A percentile compares a stretch with the other conserved stretches of the same genome.
Conservation (phyloP, 257 asterid genomes). For the Cruciata laevipes region DNA sequence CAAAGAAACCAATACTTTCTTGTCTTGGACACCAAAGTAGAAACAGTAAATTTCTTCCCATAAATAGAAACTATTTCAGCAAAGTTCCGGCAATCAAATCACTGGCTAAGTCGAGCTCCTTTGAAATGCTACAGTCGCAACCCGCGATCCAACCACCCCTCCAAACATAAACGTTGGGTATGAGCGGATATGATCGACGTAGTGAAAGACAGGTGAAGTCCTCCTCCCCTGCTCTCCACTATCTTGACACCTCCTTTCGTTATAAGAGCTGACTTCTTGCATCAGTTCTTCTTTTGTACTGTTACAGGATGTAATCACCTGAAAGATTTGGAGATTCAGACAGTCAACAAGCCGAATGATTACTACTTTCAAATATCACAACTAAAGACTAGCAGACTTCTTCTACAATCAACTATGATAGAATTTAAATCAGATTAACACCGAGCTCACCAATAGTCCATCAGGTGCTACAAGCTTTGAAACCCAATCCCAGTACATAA, state of each 20-base stretch:
- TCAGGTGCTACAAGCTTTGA: constrained; percentile 77
- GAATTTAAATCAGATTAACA: not conserved
- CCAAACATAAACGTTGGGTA: constrained; percentile 88
- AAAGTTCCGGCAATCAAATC: not conserved
- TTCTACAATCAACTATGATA: not conserved
- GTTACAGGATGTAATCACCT: constrained; percentile 93
- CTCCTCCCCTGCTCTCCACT: constrained; percentile 27
- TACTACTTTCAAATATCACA: not conserved
- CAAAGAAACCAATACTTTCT: not conserved
- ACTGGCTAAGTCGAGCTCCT: constrained; percentile 39
- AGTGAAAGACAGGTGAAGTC: constrained; percentile 46
- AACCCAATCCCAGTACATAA: constrained; percentile 87
- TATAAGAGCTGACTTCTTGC: constrained; percentile 76
- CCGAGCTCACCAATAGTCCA: constrained; percentile 76
- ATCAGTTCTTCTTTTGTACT: constrained; percentile 85
- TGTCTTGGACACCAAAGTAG: not conserved
- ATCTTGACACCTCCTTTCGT: constrained; percentile 44
- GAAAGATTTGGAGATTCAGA: constrained; percentile 9
- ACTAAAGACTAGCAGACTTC: constrained; percentile 1
- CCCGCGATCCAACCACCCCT: constrained; percentile 91
- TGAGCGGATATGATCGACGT: constrained; percentile 70
- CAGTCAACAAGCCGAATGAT: not conserved
- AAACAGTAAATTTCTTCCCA: not conserved
- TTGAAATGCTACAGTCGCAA: constrained; percentile 88
- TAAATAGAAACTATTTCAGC: constrained; percentile 5